Evolutionary conservation across 1,139 yeast species (phyloP).

Genomic region (Scheffersomyces cryptocercus): DNA sequence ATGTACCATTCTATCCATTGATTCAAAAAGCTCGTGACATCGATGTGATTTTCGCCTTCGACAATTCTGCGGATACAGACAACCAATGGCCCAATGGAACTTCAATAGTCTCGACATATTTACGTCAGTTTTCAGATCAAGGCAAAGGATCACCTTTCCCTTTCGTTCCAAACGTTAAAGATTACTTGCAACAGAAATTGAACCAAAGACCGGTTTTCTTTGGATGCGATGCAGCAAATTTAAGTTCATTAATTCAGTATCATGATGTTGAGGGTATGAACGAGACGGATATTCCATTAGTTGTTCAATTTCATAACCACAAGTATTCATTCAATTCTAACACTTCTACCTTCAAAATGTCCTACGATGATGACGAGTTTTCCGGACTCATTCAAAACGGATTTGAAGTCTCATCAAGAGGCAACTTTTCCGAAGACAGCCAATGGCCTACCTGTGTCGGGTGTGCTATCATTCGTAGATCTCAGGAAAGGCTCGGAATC

Average conservation of each 20-base stretch:
- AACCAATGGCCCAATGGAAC: conserved; percentile 77
- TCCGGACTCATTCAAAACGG: conserved; percentile 37
- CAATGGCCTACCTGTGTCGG: conserved; percentile 48
- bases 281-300: conserved; percentile 40
- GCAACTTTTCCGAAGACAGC: conserved; percentile 36
- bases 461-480: conserved; percentile 47
- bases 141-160: conserved; percentile 45
- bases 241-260: conserved; percentile 28
- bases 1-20: conserved; percentile 77
- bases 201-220: conserved; percentile 39
- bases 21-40: conserved; percentile 69
- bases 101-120: conserved; percentile 57
- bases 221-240: conserved; percentile 37
- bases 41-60: conserved; percentile 81
- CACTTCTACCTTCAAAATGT: conserved; percentile 41
- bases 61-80: conserved; percentile 79
- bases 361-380: conserved; percentile 37
- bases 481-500: conserved; percentile 39
- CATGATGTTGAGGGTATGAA: conserved; percentile 30
- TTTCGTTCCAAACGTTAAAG: conserved; percentile 34
- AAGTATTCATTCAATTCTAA: conserved; percentile 34
- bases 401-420: conserved; percentile 37
- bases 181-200: conserved; percentile 30
- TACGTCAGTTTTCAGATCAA: conserved; percentile 47
- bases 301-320: conserved; percentile 39